Conservation (phyloP, 805 yeast species). For the Candida chauliodis region DNA sequence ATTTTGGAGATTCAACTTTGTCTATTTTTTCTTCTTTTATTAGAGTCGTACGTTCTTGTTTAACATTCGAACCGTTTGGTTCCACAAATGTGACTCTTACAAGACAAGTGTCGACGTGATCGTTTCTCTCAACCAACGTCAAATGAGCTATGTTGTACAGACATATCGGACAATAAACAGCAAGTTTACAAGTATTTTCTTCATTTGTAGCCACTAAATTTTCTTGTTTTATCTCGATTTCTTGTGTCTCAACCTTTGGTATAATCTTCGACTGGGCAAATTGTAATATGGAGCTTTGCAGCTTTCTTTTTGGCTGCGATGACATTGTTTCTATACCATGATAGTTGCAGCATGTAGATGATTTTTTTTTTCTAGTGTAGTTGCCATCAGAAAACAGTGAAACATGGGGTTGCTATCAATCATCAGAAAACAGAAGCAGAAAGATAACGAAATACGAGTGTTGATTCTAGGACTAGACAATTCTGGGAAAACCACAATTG, state of each 20-base stretch:
- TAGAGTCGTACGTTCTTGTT: not conserved
- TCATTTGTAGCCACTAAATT: not conserved
- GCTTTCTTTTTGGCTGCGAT: conserved; percentile 4
- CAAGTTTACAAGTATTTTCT: not conserved
- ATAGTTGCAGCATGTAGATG: too few relatives aligned
- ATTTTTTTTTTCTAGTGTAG: too few relatives aligned
- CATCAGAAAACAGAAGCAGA: conserved; percentile 75
- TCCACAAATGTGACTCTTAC: conserved; percentile 22
- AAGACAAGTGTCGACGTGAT: conserved; percentile 57
- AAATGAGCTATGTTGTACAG: conserved; percentile 32
- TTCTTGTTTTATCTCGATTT: not conserved
- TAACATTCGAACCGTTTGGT: not conserved
- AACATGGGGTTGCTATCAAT: conserved; percentile 84
- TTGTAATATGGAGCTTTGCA: conserved; percentile 19
- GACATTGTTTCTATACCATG: conserved; percentile 1
- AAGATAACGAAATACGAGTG: conserved; percentile 73
- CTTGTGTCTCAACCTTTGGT: not conserved
- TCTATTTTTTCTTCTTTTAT: not conserved
- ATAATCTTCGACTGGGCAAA: conserved; percentile 12
- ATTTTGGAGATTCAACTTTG: not conserved
- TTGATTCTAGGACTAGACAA: conserved; percentile 83
- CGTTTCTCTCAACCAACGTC: conserved; percentile 39
- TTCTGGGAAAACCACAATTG: conserved; percentile 87
- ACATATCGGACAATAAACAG: conserved; percentile 52
- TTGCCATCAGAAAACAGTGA: too few relatives aligned